Conservation (phyloP, 305 asterid genomes). For the Rubia peregrina region DNA sequence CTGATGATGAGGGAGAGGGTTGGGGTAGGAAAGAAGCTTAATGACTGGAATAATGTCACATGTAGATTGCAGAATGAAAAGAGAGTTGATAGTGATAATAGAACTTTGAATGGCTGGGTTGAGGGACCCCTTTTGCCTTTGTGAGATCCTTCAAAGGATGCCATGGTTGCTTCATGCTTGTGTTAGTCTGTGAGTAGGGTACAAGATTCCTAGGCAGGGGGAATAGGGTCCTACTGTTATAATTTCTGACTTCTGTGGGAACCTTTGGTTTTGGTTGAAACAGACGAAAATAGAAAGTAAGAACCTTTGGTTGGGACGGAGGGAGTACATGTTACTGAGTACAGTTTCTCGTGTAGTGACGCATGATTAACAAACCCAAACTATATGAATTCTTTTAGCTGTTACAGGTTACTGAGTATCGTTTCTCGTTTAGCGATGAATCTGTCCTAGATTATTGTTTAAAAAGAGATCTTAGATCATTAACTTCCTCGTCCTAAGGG, state of each 20-base stretch:
- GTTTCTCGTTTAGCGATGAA: no score
- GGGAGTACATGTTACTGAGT: no score
- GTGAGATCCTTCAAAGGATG: conserved; percentile 7
- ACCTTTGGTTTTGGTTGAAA: no score
- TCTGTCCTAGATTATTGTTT: no score
- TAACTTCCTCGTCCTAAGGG: no score
- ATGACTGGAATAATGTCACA: conserved; percentile 18
- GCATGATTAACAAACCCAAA: no score
- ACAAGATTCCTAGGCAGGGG: conserved; percentile 11
- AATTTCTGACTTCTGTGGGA: not conserved
- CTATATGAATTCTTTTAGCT: no score
- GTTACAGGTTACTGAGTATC: no score
- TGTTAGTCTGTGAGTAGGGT: conserved; percentile 2
- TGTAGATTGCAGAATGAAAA: conserved; percentile 14
- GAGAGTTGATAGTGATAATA: not conserved
- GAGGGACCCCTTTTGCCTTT: conserved; percentile 12
- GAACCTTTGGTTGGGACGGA: no score
- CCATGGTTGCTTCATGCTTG: not conserved
- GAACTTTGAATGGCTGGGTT: not conserved
- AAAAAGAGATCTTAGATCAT: no score
- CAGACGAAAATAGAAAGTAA: no score
- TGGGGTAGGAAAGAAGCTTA: conserved; percentile 5
- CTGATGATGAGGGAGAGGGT: not conserved
- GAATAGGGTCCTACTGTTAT: conserved; percentile 17
- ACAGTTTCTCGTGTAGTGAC: no score